Percentiles rank a stretch among this genome's conserved stretches.
Conservation (phyloP, 208 protist species). For the Giardia duodenalis region DNA sequence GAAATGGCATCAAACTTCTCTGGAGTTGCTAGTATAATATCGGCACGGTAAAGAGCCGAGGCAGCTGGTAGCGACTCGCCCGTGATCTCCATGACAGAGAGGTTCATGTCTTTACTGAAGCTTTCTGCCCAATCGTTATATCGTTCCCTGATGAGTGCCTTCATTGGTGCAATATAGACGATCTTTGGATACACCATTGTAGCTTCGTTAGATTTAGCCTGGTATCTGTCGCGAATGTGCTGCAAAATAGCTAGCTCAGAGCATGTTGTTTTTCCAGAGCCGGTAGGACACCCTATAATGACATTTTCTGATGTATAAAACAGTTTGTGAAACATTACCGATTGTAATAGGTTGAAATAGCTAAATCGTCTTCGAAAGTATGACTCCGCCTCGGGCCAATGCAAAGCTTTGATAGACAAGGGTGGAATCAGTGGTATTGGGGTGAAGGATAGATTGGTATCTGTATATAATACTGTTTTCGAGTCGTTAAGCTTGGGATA, state of each 20-base stretch:
- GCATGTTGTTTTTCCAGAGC: constrained; percentile 86
- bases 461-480: neutral
- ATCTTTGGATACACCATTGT: no score
- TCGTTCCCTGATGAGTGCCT: constrained; percentile 93
- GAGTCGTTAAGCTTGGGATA: neutral
- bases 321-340: constrained; percentile 75
- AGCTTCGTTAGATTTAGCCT: no score
- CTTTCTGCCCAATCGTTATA: constrained; percentile 80
- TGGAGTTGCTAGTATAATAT: constrained; percentile 92
- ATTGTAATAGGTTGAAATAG: constrained; percentile 96
- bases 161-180: constrained; percentile 97
- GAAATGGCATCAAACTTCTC: constrained; percentile 99
- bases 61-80: constrained; percentile 76
- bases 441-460: constrained; percentile 12
- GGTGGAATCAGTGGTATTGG: constrained; percentile 10
- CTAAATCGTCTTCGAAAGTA: constrained; percentile 60
- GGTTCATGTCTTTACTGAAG: constrained; percentile 65
- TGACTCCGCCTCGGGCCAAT: constrained; percentile 58
- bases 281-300: constrained; percentile 85
- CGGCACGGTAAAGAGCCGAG: constrained; percentile 47
- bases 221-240: constrained; percentile 55
- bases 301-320: constrained; percentile 92
- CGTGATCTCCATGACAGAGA: constrained; percentile 86
- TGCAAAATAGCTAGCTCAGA: constrained; percentile 93
- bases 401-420: constrained; percentile 12